Base-by-base conservation (phyloP, 2,329 filamentous ascomycete species). In the Hypoxylon sp. region DNA sequence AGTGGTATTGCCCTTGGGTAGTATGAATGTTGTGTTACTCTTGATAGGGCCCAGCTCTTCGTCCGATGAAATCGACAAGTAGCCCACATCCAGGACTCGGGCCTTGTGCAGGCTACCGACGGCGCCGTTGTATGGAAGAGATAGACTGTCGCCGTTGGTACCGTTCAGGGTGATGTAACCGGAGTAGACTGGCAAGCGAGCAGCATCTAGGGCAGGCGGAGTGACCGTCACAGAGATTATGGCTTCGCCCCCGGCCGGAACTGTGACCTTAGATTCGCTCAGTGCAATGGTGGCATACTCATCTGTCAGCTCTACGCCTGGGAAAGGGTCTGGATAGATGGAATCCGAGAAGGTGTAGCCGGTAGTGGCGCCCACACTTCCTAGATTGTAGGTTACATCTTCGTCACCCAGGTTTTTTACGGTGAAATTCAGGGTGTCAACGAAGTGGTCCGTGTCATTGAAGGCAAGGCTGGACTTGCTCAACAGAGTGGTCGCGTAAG, bases 361-460 rank as follows among this genome's bases (percentile, higher is more conserved):
- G 2, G 88, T 88, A 11, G 83, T 78, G 11, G 87, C 83, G 2
- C 83, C 82, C 6, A 84, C 77, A 66, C 89, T 82, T 27, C 81
- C 82, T 10, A 91, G 78, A 6, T 81, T 80, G 77, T 89, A 90
- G 5, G 84, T 85, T 55, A 88, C 76, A 0, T 81, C 76, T 25
- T 81, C 79, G 14, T 77, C 77, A 50, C 85, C 86, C 4, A 81
- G 81, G 80, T 91, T 91, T 72, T 78, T 82, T 70, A 91, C 82
- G 42, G 81, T 84, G 74, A 91, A 89, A 69, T 84, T 83, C 48
- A 84, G 79, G 1, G 79, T 80, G 10, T 81, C 77, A 50, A 77
- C 76, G 68, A 89, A 85, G 80, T 90, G 76, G 70, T 87, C 86
- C 0, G 88, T 89, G 76, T 91, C 89, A 75, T 91, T 91, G 79